phyloP scores from a whole-genome alignment of 495 filamentous ascomycete genomes.

The Talaromyces liani region DNA sequence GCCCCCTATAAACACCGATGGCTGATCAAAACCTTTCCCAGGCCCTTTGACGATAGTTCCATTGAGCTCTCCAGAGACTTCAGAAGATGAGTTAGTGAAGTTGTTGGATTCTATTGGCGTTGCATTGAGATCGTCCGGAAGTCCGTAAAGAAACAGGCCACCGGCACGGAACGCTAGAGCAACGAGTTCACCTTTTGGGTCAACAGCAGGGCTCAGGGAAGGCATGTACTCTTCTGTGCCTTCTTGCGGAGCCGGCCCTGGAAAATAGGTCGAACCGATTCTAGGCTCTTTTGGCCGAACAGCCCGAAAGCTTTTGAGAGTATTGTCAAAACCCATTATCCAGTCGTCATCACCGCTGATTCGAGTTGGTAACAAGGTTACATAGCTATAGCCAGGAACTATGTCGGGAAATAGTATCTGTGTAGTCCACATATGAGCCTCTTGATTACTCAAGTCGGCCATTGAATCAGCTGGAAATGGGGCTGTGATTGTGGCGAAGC shows the following conservation, averaged over 20 bases:
- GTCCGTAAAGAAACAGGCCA: slow-evolving; percentile 72
- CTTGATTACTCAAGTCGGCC: slow-evolving; percentile 30
- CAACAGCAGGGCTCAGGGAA: slow-evolving; percentile 60
- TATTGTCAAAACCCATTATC: slow-evolving; percentile 73
- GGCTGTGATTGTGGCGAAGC: slow-evolving; percentile 71
- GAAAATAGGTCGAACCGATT: slow-evolving; percentile 75
- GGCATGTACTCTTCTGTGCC: slow-evolving; percentile 42
- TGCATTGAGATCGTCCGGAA: slow-evolving; percentile 66
- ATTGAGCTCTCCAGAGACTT: not conserved
- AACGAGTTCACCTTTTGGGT: slow-evolving; percentile 62
- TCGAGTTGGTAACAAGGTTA: slow-evolving; percentile 60
- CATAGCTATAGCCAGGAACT: slow-evolving; percentile 68
- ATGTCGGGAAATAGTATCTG: slow-evolving; percentile 81
- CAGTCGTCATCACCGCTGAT: slow-evolving; percentile 67
- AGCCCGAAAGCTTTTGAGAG: slow-evolving; percentile 69
- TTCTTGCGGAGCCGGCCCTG: slow-evolving; percentile 48
- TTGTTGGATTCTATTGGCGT: not conserved
- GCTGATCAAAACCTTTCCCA: slow-evolving; percentile 25
- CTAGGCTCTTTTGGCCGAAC: slow-evolving; percentile 66
- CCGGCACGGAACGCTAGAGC: slow-evolving; percentile 68
- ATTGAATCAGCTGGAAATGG: slow-evolving; percentile 59
- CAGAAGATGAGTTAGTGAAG: not conserved
- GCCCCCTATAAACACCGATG: slow-evolving; percentile 30
- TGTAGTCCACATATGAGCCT: slow-evolving; percentile 80
- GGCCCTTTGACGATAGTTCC: not conserved